These are phyloP conservation scores for Thraustochytrium aureum DNA, from an alignment of 352 stramenopile species.

Conservation along the genomic window DNA sequence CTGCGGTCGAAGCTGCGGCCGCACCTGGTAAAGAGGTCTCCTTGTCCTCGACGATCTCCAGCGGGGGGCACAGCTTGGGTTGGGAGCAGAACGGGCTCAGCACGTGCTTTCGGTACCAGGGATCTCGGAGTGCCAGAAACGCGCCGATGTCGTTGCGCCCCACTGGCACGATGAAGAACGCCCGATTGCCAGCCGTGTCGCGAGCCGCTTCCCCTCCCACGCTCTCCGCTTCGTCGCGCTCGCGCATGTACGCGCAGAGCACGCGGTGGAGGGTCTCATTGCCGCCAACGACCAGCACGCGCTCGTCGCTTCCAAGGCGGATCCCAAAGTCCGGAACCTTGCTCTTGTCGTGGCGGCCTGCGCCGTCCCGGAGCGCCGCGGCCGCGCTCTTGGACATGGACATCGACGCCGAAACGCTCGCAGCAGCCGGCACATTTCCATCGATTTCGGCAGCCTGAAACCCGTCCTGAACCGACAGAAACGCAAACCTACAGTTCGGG, in stretches of 20 bases:
- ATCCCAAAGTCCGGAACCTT: no score
- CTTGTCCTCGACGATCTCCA: neutral
- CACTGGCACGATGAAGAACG: neutral
- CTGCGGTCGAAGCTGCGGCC: neutral
- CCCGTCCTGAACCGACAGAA: no score
- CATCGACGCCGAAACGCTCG: no score
- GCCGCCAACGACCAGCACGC: neutral
- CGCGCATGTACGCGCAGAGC: neutral
- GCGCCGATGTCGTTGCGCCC: neutral
- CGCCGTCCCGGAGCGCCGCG: no score
- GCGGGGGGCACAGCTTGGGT: conserved; percentile 6
- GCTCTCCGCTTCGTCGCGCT: neutral
- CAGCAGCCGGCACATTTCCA: no score
- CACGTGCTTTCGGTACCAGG: conserved; percentile 45
- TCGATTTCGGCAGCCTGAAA: no score
- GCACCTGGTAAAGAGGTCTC: no score
- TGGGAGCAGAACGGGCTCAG: conserved; percentile 12
- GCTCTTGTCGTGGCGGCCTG: no score
- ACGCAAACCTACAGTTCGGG: conserved; percentile 15
- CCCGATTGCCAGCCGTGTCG: neutral
- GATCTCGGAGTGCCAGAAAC: neutral
- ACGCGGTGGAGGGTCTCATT: neutral
- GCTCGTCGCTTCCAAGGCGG: no score
- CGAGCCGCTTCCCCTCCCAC: no score
- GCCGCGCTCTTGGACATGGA: no score